Evolutionary conservation across 2,329 filamentous ascomycete species (phyloP).

Genomic region (Neofusicoccum umdonicola): DNA sequence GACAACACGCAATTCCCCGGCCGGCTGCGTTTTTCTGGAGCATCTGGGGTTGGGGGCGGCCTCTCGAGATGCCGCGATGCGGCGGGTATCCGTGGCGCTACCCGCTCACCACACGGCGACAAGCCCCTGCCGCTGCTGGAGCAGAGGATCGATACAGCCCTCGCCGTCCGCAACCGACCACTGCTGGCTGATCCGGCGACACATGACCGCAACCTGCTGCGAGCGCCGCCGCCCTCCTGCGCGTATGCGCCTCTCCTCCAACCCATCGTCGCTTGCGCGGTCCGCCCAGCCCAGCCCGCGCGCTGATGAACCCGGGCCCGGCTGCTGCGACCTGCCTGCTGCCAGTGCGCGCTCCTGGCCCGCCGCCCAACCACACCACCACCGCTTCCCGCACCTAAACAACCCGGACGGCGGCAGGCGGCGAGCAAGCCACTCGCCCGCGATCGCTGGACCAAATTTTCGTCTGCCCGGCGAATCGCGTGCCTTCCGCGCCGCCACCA

Average conservation of each 20-base stretch:
- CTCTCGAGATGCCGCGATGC: neutral
- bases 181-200: slow-evolving; percentile 2
- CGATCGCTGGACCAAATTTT: neutral
- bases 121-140: no score
- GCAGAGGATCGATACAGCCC: no score
- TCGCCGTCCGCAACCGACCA: neutral
- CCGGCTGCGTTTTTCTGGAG: no score
- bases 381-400: neutral
- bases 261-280: neutral
- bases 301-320: neutral
- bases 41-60: no score
- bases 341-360: neutral
- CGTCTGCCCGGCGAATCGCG: slow-evolving; percentile 1
- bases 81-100: no score
- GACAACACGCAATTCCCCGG: no score
- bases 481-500: neutral
- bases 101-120: neutral
- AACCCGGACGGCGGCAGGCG: neutral
- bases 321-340: neutral
- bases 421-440: neutral
- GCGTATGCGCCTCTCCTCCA: neutral
- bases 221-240: slow-evolving; percentile 2
- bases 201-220: slow-evolving; percentile 16
- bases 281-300: neutral
- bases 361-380: neutral